These are phyloP conservation scores for Colletotrichum agaves DNA, from an alignment of 2,329 filamentous ascomycete species.

Conservation along the genomic window DNA sequence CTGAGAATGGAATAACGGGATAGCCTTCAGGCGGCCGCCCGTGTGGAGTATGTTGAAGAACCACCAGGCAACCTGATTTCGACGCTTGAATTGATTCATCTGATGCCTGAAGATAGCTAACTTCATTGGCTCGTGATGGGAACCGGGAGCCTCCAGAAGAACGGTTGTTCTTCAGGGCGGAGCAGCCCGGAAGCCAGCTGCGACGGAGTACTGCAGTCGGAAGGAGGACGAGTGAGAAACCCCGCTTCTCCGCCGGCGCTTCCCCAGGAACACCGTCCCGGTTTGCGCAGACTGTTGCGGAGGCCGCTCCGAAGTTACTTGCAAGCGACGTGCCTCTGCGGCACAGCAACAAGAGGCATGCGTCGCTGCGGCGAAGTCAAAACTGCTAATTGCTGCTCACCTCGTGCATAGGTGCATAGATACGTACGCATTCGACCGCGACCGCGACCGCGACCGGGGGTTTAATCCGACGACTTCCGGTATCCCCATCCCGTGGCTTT, in stretches of 20 bases:
- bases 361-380: no score
- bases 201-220: background rate
- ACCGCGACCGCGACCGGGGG: background rate
- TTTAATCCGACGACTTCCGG: background rate
- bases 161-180: no score
- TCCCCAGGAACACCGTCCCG: background rate
- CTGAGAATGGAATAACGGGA: conserved; percentile 21
- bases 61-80: background rate
- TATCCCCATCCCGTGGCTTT: background rate
- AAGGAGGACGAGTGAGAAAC: background rate
- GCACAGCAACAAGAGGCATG: background rate
- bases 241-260: background rate
- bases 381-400: no score
- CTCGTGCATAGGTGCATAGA: no score
- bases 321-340: background rate
- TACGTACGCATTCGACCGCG: background rate
- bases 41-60: conserved; percentile 3
- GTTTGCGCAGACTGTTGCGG: background rate
- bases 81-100: background rate
- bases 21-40: conserved; percentile 21
- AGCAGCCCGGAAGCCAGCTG: background rate
- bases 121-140: no score
- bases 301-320: background rate
- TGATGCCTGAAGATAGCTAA: background rate
- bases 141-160: no score